These are phyloP conservation scores for Cyberlindnera galapagoensis DNA, from an alignment of 805 yeast species.

Conservation along the genomic window DNA sequence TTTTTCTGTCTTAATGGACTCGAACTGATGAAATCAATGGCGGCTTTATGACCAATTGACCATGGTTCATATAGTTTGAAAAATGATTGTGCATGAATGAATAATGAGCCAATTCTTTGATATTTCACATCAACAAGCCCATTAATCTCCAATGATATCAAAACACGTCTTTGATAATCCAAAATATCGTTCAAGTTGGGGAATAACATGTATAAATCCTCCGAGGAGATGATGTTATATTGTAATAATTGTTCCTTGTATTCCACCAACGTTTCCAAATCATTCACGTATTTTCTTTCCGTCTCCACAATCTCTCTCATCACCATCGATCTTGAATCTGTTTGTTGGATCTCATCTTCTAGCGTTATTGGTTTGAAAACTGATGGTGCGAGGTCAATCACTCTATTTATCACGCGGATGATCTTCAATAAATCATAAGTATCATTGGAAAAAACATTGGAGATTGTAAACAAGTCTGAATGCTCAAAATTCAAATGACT, in stretches of 20 bases:
- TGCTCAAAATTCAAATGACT: constrained; percentile 67
- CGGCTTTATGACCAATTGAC: constrained; percentile 86
- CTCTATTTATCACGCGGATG: constrained; percentile 60
- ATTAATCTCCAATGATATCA: constrained; percentile 86
- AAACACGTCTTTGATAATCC: constrained; percentile 86
- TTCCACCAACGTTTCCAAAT: constrained; percentile 63
- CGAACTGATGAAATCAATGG: constrained; percentile 66
- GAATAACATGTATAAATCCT: constrained; percentile 72
- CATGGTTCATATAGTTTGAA: constrained; percentile 90
- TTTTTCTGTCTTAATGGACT: constrained; percentile 52
- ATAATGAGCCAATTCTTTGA: constrained; percentile 86
- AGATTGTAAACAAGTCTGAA: constrained; percentile 80
- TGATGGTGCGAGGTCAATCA: constrained; percentile 49
- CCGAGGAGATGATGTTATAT: constrained; percentile 66
- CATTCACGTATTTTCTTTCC: constrained; percentile 90
- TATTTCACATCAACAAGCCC: constrained; percentile 63
- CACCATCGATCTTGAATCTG: constrained; percentile 67
- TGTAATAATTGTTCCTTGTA: constrained; percentile 65
- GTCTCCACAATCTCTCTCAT: constrained; percentile 81
- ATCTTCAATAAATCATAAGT: constrained; percentile 75
- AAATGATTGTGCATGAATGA: constrained; percentile 77
- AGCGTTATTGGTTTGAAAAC: constrained; percentile 29
- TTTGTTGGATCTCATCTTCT: constrained; percentile 24
- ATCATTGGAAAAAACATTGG: constrained; percentile 79
- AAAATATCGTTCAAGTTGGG: constrained; percentile 80